Percentiles rank a stretch among this genome's conserved stretches.
These are phyloP conservation scores for Nissolia schottii DNA, from an alignment of 306 rosid genomes.

Conservation along the genomic window DNA sequence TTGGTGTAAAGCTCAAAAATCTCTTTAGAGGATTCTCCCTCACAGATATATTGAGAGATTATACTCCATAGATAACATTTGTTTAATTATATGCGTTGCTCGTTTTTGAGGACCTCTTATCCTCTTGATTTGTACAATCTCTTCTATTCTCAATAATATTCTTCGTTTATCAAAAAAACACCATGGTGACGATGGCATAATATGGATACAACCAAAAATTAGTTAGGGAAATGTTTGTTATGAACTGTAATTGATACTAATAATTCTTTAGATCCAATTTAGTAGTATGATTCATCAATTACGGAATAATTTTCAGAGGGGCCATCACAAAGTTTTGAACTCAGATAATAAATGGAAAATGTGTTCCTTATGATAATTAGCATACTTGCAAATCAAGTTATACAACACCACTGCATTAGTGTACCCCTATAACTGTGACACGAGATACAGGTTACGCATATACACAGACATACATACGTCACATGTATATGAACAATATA, in stretches of 20 bases:
- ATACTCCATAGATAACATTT: too few relatives aligned
- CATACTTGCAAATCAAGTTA: conserved; percentile 10
- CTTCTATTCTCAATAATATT: too few relatives aligned
- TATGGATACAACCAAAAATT: background rate
- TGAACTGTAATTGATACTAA: background rate
- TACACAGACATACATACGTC: background rate
- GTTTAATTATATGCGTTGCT: too few relatives aligned
- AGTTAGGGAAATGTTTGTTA: background rate
- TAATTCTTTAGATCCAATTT: background rate
- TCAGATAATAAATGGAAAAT: background rate
- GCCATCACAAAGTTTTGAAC: background rate
- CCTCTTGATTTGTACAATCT: too few relatives aligned
- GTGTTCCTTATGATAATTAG: background rate
- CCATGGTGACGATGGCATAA: background rate
- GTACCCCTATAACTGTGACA: conserved; percentile 9
- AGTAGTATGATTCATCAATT: background rate
- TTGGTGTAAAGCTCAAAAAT: too few relatives aligned
- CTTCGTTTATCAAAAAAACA: too few relatives aligned
- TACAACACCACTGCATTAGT: background rate
- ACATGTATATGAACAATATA: conserved; percentile 10
- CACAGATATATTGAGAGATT: too few relatives aligned
- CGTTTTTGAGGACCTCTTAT: too few relatives aligned
- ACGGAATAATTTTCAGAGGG: background rate
- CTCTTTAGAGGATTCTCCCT: too few relatives aligned
- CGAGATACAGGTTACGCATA: background rate